A percentile compares a stretch with the other conserved stretches of the same genome.
phyloP scores from a whole-genome alignment of 129 eudicot genomes.

The Solidago caesia region DNA sequence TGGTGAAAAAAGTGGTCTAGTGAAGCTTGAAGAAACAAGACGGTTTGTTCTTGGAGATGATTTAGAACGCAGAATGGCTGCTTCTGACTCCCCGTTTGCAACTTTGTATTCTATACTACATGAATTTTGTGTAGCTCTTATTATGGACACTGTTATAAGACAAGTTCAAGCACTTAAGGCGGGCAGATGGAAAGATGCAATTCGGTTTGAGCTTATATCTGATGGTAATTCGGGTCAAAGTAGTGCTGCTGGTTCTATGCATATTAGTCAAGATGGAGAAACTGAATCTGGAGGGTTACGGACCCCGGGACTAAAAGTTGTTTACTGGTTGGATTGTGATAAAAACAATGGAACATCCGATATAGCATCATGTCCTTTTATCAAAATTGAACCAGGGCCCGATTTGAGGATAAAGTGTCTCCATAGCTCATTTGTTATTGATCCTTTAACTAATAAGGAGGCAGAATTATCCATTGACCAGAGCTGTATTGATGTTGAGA shows the following conservation, averaged over 20 bases:
- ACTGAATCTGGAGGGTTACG: constrained; percentile 59
- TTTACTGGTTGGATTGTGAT: constrained; percentile 87
- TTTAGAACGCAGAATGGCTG: constrained; percentile 98
- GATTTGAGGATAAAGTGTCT: constrained; percentile 80
- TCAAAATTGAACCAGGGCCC: constrained; percentile 89
- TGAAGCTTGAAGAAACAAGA: constrained; percentile 80
- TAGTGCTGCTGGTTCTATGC: constrained; percentile 53
- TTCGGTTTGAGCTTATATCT: constrained; percentile 88
- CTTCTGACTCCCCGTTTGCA: constrained; percentile 75
- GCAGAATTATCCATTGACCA: constrained; percentile 81
- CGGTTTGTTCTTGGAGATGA: constrained; percentile 95
- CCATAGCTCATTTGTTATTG: constrained; percentile 90
- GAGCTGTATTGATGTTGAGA: constrained; percentile 93
- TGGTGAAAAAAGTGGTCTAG: constrained; percentile 90
- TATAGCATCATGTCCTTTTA: constrained; percentile 56
- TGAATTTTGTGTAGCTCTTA: constrained; percentile 84
- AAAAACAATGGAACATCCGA: constrained; percentile 57
- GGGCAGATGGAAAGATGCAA: constrained; percentile 98
- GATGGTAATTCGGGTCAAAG: constrained; percentile 74
- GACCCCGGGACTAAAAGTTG: constrained; percentile 82
- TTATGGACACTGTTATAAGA: constrained; percentile 93
- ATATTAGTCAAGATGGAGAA: constrained; percentile 77
- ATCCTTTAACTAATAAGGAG: constrained; percentile 82
- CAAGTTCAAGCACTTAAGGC: constrained; percentile 83
- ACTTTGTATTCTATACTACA: constrained; percentile 80